Evolutionary conservation across 1,284 basidiomycete species (phyloP), one percentile per base, ranked within the genome.

Genomic region (Omphalotus olearius): DNA sequence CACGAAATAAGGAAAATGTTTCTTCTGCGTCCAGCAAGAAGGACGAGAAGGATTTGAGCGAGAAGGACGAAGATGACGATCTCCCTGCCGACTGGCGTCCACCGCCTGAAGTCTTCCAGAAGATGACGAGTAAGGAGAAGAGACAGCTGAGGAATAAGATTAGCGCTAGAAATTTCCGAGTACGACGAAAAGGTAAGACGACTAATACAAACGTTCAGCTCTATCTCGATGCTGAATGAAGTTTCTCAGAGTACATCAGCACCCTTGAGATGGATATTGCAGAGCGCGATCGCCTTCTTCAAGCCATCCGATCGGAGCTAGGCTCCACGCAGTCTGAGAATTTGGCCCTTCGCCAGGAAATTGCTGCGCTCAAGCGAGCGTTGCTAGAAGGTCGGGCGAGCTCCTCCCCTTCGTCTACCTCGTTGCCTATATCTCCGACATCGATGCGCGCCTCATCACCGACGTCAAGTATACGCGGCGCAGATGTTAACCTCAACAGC

Each of bases 71-170:
- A 55, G 71, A 82, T 42, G 68, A 79, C 53, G 79, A 82, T 45
- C 66, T 74, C 2, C 76, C 82, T 4, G 84, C 85, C 50, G 88
- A 89, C 57, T 91, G 88, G 88, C 76, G 88, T 51, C 91, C 90
- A 1, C 82, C 84, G 14, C 88, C 93, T 0, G 94, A 98, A 61
- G 93, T 96, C 61, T 98, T 98, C 75, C 88, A 91, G 69, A 97
- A 93, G 71, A 89, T 99, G 77, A 85, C 83, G 16, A 89, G 85
- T 65, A 98, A 98, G 72, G 95, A 98, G 72, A 98, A 98, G 72
- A 76, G 96, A 14, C 96, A 98, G 69, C 75, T 98, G 37, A 73
- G 96, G 53, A 98, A 98, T 75, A 98, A 98, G 83, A 95, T 98
- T 57, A 91, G 87, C 59, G 96, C 96, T 1, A 77, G 95, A 54